A percentile compares a stretch with the other conserved stretches of the same genome.
Evolutionary conservation across 306 rosid species (phyloP).

Genomic region (Corylus americana): DNA sequence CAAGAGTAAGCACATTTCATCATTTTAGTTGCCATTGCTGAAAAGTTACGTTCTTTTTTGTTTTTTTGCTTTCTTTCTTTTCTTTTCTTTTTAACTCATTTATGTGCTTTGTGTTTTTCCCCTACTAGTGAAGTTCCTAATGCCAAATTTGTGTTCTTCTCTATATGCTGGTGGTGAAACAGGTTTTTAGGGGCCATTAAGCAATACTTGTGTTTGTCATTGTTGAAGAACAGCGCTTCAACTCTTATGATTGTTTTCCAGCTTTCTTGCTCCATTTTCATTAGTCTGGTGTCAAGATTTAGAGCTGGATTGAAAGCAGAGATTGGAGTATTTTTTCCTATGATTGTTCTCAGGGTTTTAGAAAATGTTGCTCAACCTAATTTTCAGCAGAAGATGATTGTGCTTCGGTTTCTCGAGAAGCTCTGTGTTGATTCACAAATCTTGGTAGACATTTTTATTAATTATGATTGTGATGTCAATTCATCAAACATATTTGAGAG

Average conservation of each 20-base stretch:
- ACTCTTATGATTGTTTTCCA: slow-evolving; percentile 95
- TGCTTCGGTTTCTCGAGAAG: slow-evolving; percentile 93
- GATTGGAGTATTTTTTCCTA: slow-evolving; percentile 98
- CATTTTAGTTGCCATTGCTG: slow-evolving; percentile 14
- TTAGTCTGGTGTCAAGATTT: slow-evolving; percentile 97
- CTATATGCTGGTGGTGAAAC: slow-evolving; percentile 50
- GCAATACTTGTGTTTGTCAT: slow-evolving; percentile 94
- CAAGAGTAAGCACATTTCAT: background rate
- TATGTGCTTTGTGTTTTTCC: background rate
- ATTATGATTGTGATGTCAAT: slow-evolving; percentile 99
- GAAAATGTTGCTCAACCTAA: slow-evolving; percentile 98
- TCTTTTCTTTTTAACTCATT: background rate
- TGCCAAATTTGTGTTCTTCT: background rate
- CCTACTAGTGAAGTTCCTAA: slow-evolving; percentile 1
- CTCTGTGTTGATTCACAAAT: slow-evolving; percentile 94
- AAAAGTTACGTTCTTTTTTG: slow-evolving; percentile 12
- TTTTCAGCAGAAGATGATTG: slow-evolving; percentile 98
- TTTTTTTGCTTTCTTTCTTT: background rate
- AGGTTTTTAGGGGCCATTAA: slow-evolving; percentile 99
- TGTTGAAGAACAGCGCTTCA: slow-evolving; percentile 98
- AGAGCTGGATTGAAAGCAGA: slow-evolving; percentile 98
- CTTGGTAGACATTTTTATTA: slow-evolving; percentile 93
- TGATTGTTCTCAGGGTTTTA: slow-evolving; percentile 97
- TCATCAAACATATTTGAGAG: slow-evolving; percentile 99
- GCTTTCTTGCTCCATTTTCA: slow-evolving; percentile 97